Evolutionary conservation across 257 asterid species (phyloP).

Genomic region (Fraxinus pennsylvanica): DNA sequence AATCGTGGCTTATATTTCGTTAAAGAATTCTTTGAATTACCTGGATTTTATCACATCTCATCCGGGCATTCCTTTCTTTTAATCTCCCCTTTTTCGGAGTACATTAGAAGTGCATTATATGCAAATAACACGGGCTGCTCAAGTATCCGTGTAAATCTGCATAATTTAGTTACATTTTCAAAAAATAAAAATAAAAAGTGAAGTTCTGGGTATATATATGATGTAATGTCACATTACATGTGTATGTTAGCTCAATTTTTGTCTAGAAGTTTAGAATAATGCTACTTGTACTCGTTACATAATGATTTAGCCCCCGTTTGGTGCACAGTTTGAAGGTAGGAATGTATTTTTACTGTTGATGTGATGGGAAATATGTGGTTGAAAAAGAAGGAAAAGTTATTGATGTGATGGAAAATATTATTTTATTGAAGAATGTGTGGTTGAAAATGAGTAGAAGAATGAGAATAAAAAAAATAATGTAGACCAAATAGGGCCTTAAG

Average conservation of each 20-base stretch:
- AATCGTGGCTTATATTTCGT: not conserved
- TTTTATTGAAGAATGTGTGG: too few relatives aligned
- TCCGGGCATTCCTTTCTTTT: not conserved
- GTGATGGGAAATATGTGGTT: too few relatives aligned
- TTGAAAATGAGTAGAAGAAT: too few relatives aligned
- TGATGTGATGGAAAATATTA: too few relatives aligned
- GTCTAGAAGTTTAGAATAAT: not conserved
- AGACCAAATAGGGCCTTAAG: too few relatives aligned
- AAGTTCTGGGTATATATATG: not conserved
- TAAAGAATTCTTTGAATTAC: not conserved
- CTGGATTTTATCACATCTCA: not conserved
- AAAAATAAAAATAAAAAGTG: too few relatives aligned
- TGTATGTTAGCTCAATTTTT: not conserved
- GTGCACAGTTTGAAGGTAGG: too few relatives aligned
- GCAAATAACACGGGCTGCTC: not conserved
- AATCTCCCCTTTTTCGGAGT: not conserved
- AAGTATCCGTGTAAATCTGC: not conserved
- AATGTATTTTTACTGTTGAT: too few relatives aligned
- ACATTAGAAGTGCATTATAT: not conserved
- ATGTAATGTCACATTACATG: not conserved
- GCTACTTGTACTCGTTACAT: too few relatives aligned
- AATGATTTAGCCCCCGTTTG: too few relatives aligned
- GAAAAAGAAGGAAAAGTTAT: too few relatives aligned
- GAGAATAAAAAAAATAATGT: too few relatives aligned
- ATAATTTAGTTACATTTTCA: not conserved